Conservation (phyloP, 768 basidiomycete genomes). For the Auricularia heimuer region DNA sequence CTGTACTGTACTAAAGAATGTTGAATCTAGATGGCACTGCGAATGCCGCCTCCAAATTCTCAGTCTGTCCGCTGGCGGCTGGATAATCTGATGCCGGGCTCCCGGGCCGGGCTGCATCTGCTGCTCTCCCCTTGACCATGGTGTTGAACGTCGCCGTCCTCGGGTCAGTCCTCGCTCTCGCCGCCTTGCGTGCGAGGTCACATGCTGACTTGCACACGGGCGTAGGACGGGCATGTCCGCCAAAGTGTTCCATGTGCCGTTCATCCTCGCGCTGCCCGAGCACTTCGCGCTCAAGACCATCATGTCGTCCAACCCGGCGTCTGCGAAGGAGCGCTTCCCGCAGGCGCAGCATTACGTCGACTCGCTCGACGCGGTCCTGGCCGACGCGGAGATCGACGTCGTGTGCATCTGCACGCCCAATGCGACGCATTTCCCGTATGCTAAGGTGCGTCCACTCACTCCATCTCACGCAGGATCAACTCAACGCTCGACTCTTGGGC, state of each 20-base stretch:
- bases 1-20: no score
- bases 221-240: neutral
- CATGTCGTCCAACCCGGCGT: constrained; percentile 57
- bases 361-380: constrained; percentile 49
- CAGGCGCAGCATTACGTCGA: constrained; percentile 42
- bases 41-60: no score
- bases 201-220: neutral
- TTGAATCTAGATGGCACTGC: no score
- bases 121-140: neutral
- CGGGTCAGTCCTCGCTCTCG: neutral
- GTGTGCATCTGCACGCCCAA: constrained; percentile 66
- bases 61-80: no score
- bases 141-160: neutral
- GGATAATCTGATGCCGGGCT: no score
- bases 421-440: constrained; percentile 59
- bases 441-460: constrained; percentile 29
- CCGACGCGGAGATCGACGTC: constrained; percentile 54
- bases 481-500: neutral
- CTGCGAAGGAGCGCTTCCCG: constrained; percentile 50
- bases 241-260: constrained; percentile 59
- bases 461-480: neutral
- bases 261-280: constrained; percentile 61
- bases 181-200: neutral
- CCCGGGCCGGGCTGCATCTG: no score
- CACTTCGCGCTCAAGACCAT: constrained; percentile 66